Conservation (phyloP, 2,329 filamentous ascomycete genomes). For the Incumbomyces delicatus region DNA sequence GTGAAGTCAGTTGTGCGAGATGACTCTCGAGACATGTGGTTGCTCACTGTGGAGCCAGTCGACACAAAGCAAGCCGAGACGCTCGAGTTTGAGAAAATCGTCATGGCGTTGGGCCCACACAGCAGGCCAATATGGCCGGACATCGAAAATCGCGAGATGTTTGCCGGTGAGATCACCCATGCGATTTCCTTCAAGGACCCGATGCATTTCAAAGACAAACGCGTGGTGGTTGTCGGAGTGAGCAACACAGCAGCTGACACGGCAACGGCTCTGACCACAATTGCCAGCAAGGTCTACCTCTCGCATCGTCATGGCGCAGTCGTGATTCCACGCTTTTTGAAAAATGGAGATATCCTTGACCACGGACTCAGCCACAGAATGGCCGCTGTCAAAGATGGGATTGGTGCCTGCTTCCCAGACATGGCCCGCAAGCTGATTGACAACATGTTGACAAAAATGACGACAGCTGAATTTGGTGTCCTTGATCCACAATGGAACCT, state of each 20-base stretch:
- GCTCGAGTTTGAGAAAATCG: conserved; percentile 27
- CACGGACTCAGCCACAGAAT: conserved; percentile 17
- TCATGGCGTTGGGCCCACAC: conserved; percentile 24
- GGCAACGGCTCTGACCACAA: conserved; percentile 15
- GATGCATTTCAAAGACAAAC: conserved; percentile 12
- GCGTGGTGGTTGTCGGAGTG: conserved; percentile 21
- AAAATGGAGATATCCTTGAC: conserved; percentile 17
- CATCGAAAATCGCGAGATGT: conserved; percentile 14
- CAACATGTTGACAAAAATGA: conserved; percentile 9
- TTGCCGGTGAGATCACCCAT: conserved; percentile 20
- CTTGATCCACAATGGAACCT: conserved; percentile 20
- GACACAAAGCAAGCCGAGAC: neutral
- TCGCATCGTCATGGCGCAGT: conserved; percentile 18
- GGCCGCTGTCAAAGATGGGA: conserved; percentile 8
- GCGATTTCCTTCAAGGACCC: conserved; percentile 11
- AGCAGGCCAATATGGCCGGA: conserved; percentile 16
- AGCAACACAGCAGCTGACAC: conserved; percentile 23
- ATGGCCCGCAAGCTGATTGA: conserved; percentile 9
- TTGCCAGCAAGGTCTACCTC: conserved; percentile 17
- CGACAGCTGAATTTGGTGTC: conserved; percentile 3
- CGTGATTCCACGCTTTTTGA: conserved; percentile 14
- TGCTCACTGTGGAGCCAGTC: conserved; percentile 4
- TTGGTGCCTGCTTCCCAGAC: conserved; percentile 11
- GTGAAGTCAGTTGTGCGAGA: conserved; percentile 10
- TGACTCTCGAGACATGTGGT: conserved; percentile 12